Percentiles rank a stretch among this genome's conserved stretches.
These are phyloP conservation scores for Chrysoporthe cubensis DNA, from an alignment of 2,329 filamentous ascomycete species.

Conservation along the genomic window DNA sequence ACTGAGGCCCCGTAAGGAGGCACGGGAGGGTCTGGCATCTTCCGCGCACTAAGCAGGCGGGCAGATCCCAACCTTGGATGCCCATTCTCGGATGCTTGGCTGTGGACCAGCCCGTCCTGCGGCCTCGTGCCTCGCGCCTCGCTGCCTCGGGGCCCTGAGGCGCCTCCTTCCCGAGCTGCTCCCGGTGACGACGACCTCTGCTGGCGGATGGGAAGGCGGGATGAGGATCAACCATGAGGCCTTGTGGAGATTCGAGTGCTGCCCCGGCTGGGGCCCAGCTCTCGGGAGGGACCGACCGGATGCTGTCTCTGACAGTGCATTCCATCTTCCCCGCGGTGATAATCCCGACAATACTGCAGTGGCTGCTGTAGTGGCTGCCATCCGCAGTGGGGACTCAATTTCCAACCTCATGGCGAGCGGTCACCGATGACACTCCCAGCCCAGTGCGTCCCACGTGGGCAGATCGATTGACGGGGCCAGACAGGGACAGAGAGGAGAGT, in stretches of 20 bases:
- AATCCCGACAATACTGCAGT: neutral
- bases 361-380: neutral
- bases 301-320: neutral
- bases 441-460: slow-evolving; percentile 9
- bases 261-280: neutral
- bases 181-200: too few species aligned
- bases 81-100: neutral
- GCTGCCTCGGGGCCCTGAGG: neutral
- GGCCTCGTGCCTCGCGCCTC: neutral
- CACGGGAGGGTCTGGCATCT: neutral
- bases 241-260: neutral
- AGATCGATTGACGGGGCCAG: neutral
- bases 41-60: neutral
- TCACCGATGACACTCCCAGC: neutral
- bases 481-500: neutral
- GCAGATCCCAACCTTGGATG: neutral
- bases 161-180: too few species aligned
- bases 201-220: too few species aligned
- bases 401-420: neutral
- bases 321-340: neutral
- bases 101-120: neutral
- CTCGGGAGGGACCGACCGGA: neutral
- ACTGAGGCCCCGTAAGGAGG: neutral
- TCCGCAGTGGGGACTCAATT: neutral
- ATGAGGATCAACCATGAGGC: neutral